These are phyloP conservation scores for Centaurea solstitialis DNA, from an alignment of 129 eudicot genomes.

Conservation along the genomic window DNA sequence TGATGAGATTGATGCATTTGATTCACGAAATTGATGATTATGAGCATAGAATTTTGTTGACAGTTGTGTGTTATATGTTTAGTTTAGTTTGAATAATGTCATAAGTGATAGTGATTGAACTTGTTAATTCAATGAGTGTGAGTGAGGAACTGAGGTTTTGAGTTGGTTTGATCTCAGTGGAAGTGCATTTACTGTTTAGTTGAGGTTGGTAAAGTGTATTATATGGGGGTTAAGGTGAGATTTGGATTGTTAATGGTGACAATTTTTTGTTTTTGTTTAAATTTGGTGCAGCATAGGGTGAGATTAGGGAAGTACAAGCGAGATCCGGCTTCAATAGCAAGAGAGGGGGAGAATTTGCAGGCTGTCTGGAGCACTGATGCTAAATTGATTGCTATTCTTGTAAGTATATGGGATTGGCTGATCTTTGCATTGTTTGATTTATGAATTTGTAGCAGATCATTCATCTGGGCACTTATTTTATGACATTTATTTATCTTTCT, in stretches of 20 bases:
- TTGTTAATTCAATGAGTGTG: not conserved
- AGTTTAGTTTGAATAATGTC: not conserved
- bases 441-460: not conserved
- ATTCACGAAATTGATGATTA: not conserved
- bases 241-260: conserved; percentile 14
- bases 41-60: not conserved
- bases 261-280: conserved; percentile 15
- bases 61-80: conserved; percentile 14
- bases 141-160: not conserved
- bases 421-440: not conserved
- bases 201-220: conserved; percentile 18
- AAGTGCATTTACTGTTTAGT: conserved; percentile 15
- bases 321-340: conserved; percentile 55
- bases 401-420: conserved; percentile 46
- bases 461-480: not conserved
- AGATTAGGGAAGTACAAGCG: conserved; percentile 92
- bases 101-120: not conserved
- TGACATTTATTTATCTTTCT: not conserved
- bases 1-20: not conserved
- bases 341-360: conserved; percentile 81
- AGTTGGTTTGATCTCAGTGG: conserved; percentile 5
- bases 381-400: conserved; percentile 82
- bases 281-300: conserved; percentile 81
- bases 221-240: conserved; percentile 15
- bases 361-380: conserved; percentile 94